These are phyloP conservation scores for Penicillium goetzii DNA, from an alignment of 495 filamentous ascomycete genomes.

Conservation along the genomic window DNA sequence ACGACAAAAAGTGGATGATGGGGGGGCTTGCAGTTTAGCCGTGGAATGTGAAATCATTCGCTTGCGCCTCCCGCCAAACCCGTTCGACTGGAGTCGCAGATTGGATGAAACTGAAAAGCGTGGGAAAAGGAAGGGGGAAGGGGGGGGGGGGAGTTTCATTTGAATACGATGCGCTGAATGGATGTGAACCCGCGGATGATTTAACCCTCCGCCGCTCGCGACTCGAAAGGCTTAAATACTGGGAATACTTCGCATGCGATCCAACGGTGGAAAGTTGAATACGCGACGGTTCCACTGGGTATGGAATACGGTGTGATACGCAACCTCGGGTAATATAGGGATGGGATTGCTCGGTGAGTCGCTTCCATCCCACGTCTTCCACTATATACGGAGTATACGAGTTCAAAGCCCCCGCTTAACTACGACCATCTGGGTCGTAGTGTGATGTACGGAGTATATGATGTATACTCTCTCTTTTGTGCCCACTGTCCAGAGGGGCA, in stretches of 20 bases:
- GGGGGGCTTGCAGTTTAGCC: slow-evolving; percentile 6
- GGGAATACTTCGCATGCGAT: too few relatives aligned
- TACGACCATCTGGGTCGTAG: neutral
- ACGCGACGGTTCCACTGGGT: slow-evolving; percentile 6
- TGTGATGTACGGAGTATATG: neutral
- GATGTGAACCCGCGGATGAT: neutral
- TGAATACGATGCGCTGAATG: neutral
- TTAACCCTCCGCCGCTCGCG: neutral
- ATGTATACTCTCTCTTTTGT: neutral
- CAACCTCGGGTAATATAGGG: slow-evolving; percentile 27
- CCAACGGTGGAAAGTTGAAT: slow-evolving; percentile 12
- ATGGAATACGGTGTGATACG: slow-evolving; percentile 12
- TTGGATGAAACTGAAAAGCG: neutral
- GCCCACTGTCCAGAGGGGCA: neutral
- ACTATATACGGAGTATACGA: too few relatives aligned
- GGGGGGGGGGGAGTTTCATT: neutral
- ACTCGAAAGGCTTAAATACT: neutral
- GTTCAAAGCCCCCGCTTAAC: neutral
- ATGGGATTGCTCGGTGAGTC: slow-evolving; percentile 24
- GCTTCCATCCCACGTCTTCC: neutral
- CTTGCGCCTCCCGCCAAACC: slow-evolving; percentile 1
- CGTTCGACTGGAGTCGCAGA: slow-evolving; percentile 1
- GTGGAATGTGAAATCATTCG: slow-evolving; percentile 12
- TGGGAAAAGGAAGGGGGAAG: too few relatives aligned
- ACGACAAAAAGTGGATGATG: neutral